A percentile compares a stretch with the other conserved stretches of the same genome.
phyloP scores from a whole-genome alignment of 768 basidiomycete genomes.

The Tremella mesenterica region DNA sequence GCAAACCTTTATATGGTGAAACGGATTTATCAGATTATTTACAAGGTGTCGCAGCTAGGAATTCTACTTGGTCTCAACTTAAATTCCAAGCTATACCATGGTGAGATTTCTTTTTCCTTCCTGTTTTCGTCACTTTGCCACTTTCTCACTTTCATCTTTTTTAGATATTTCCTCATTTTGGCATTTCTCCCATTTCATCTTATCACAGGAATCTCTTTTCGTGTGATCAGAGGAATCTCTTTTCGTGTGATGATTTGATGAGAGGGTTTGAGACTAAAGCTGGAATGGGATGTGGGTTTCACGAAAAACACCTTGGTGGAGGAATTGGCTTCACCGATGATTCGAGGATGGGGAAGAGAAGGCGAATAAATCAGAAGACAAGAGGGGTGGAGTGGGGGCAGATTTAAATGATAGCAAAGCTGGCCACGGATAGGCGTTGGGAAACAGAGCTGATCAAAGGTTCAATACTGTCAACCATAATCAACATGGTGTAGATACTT shows the following conservation, averaged over 20 bases:
- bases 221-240: too few relatives aligned
- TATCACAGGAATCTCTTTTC: neutral
- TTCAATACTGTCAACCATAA: conserved; percentile 91
- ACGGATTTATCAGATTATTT: conserved; percentile 76
- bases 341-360: neutral
- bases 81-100: conserved; percentile 78
- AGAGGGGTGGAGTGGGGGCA: neutral
- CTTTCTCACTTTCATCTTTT: neutral
- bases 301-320: neutral
- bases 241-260: too few relatives aligned
- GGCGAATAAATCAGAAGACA: neutral
- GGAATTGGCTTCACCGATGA: neutral
- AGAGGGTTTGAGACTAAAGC: too few relatives aligned
- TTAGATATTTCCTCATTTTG: neutral
- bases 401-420: neutral
- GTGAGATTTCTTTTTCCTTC: conserved; percentile 47
- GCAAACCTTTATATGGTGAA: conserved; percentile 77
- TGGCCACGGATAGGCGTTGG: neutral
- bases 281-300: too few relatives aligned
- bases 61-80: conserved; percentile 86
- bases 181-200: neutral
- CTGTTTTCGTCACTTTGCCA: neutral
- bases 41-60: conserved; percentile 73
- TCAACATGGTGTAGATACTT: conserved; percentile 71
- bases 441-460: conserved; percentile 49